Evolutionary conservation across 495 filamentous ascomycete species (phyloP).

Genomic region (Neurospora sp.): DNA sequence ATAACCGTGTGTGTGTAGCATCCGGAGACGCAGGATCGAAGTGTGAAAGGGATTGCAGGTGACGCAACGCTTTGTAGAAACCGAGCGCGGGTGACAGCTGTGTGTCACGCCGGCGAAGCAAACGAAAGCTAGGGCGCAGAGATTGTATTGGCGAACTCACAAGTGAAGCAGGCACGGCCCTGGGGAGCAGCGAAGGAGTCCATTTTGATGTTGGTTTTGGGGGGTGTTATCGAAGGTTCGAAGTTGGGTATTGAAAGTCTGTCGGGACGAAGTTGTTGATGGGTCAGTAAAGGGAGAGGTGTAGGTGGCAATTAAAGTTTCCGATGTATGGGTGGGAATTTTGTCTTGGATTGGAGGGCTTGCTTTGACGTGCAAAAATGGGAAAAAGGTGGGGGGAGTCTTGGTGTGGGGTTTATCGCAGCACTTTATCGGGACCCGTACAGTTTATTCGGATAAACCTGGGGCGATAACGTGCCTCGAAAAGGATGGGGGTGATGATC

Average conservation of each 20-base stretch:
- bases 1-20: background rate
- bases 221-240: conserved; percentile 1
- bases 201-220: conserved; percentile 20
- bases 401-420: conserved; percentile 13
- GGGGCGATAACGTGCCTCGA: background rate
- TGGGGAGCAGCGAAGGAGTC: conserved; percentile 23
- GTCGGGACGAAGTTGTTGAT: conserved; percentile 6
- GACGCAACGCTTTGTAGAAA: background rate
- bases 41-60: background rate
- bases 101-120: conserved; percentile 13
- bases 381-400: conserved; percentile 15
- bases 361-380: conserved; percentile 13
- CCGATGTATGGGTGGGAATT: conserved; percentile 6
- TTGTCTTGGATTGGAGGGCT: conserved; percentile 15
- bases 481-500: background rate
- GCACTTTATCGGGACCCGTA: background rate
- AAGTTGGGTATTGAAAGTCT: background rate
- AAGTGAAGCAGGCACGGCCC: conserved; percentile 38
- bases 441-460: background rate
- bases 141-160: conserved; percentile 28
- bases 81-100: conserved; percentile 3
- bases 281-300: conserved; percentile 10
- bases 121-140: conserved; percentile 13
- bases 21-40: background rate
- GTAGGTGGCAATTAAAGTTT: conserved; percentile 13